Conservation (phyloP, 345 rosid species). For the Isatis tinctoria region DNA sequence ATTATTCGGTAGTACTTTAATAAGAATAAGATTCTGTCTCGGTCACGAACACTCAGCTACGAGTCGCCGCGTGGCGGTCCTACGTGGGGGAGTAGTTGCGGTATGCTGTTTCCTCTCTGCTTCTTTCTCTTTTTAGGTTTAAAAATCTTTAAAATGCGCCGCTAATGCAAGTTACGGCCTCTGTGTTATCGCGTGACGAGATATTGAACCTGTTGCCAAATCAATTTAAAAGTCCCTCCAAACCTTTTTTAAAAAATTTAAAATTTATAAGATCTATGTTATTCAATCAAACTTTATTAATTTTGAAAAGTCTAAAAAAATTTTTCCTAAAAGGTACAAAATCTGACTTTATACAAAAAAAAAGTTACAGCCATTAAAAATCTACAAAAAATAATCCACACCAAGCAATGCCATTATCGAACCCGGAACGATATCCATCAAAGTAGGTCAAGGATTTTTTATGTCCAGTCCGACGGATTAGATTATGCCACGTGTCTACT, state of each 20-base stretch:
- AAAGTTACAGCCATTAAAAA: too few relatives aligned
- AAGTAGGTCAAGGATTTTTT: not conserved
- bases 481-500: not conserved
- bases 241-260: too few relatives aligned
- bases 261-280: too few relatives aligned
- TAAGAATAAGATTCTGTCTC: not conserved
- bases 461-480: not conserved
- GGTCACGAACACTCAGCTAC: slow-evolving; percentile 12
- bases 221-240: too few relatives aligned
- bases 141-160: not conserved
- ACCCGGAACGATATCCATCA: not conserved
- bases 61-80: slow-evolving; percentile 4
- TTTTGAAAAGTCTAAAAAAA: too few relatives aligned
- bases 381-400: too few relatives aligned
- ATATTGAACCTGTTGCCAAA: not conserved
- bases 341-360: too few relatives aligned
- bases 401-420: not conserved
- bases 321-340: too few relatives aligned
- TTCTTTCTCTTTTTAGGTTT: not conserved
- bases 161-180: too few relatives aligned
- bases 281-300: too few relatives aligned
- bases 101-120: slow-evolving; percentile 1
- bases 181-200: not conserved
- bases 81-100: slow-evolving; percentile 8
- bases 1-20: too few relatives aligned